Conservation (phyloP, 345 rosid genomes). For the Sisymbrium altissimum region DNA sequence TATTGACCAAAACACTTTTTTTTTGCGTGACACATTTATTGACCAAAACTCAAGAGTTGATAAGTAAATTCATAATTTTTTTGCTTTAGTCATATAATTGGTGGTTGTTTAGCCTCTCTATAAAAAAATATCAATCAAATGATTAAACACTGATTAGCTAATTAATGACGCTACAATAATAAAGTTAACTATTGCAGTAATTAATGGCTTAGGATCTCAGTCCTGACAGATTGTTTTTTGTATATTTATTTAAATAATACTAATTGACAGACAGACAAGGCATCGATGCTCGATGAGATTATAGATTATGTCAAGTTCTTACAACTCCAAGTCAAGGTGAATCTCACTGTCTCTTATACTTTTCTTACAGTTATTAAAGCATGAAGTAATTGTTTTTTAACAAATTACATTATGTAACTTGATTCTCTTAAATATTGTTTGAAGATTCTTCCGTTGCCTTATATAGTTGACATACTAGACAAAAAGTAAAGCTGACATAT, state of each 20-base stretch:
- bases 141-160: conserved; percentile 32
- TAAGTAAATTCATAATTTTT: neutral
- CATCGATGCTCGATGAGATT: conserved; percentile 99
- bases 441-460: conserved; percentile 27
- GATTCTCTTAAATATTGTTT: neutral
- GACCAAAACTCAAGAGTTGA: neutral
- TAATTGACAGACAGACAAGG: conserved; percentile 96
- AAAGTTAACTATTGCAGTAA: conserved; percentile 18
- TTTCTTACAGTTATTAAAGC: neutral
- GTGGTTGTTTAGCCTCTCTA: neutral
- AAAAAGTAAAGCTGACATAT: neutral
- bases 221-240: conserved; percentile 15
- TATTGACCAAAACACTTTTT: neutral
- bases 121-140: conserved; percentile 3
- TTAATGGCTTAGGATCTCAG: conserved; percentile 26
- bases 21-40: no score
- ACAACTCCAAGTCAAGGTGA: conserved; percentile 99
- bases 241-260: conserved; percentile 11
- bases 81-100: conserved; percentile 16
- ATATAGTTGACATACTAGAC: conserved; percentile 17
- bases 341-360: neutral
- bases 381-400: neutral
- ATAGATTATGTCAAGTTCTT: conserved; percentile 97
- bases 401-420: neutral
- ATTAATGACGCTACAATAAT: neutral